A percentile compares a stretch with the other conserved stretches of the same genome.
phyloP scores from a whole-genome alignment of 352 stramenopile species.

The Peronosclerospora sorghi region DNA sequence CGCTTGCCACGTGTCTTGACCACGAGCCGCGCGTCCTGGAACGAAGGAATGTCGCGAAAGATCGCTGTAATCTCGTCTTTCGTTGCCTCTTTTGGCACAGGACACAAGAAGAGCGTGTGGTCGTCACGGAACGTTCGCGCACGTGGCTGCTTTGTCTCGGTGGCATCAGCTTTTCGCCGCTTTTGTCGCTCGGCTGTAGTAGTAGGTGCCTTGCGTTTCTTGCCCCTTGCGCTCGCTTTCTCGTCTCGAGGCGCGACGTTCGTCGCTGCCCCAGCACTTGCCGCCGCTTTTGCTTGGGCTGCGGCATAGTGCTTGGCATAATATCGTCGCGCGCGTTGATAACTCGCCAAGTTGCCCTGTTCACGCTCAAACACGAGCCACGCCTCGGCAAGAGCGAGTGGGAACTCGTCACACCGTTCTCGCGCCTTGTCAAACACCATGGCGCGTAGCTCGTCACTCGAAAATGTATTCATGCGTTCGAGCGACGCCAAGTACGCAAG shows the following conservation, averaged over 20 bases:
- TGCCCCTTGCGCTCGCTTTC: slow-evolving; percentile 4
- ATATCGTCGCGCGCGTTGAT: slow-evolving; percentile 22
- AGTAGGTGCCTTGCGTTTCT: slow-evolving; percentile 1
- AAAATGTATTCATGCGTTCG: slow-evolving; percentile 14
- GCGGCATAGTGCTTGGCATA: slow-evolving; percentile 14
- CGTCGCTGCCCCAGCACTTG: neutral
- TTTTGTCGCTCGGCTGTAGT: too few relatives aligned
- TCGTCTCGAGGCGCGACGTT: too few relatives aligned
- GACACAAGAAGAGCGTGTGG: slow-evolving; percentile 59
- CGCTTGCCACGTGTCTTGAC: slow-evolving; percentile 48
- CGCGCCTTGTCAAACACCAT: slow-evolving; percentile 33
- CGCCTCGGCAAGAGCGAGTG: slow-evolving; percentile 21
- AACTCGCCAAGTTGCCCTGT: slow-evolving; percentile 27
- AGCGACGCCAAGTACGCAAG: slow-evolving; percentile 36
- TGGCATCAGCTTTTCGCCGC: neutral
- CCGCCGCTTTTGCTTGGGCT: neutral
- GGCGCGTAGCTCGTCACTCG: slow-evolving; percentile 12
- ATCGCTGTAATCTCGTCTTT: slow-evolving; percentile 39
- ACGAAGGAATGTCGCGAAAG: slow-evolving; percentile 31
- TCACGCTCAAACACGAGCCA: slow-evolving; percentile 48
- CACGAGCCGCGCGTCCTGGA: slow-evolving; percentile 53
- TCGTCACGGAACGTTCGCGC: slow-evolving; percentile 36
- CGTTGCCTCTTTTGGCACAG: slow-evolving; percentile 45
- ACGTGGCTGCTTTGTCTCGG: slow-evolving; percentile 24
- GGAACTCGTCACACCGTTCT: slow-evolving; percentile 22